Percentiles rank a stretch among this genome's conserved stretches.
Evolutionary conservation across 805 yeast species (phyloP).

Genomic region (Pichia kluyveri): DNA sequence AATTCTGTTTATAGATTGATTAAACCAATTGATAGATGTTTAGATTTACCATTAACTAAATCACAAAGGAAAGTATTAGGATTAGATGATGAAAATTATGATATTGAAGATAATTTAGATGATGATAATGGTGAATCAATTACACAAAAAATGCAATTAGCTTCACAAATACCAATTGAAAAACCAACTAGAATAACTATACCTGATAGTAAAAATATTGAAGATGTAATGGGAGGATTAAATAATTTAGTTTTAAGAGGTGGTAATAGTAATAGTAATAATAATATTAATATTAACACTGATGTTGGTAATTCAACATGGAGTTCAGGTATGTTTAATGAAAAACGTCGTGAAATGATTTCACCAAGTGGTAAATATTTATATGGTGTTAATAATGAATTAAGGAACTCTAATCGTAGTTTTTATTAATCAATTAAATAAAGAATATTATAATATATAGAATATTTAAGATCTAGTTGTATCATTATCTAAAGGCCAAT

Average conservation of each 20-base stretch:
- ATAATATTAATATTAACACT: too few species aligned
- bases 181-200: slow-evolving; percentile 1
- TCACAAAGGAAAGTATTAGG: slow-evolving; percentile 40
- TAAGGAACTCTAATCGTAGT: not conserved
- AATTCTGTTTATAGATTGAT: slow-evolving; percentile 20
- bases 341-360: not conserved
- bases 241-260: not conserved
- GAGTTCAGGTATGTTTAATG: slow-evolving; percentile 1
- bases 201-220: slow-evolving; percentile 1
- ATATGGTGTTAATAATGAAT: slow-evolving; percentile 1
- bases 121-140: not conserved
- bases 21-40: slow-evolving; percentile 40
- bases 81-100: slow-evolving; percentile 16
- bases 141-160: not conserved
- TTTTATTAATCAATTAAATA: not conserved
- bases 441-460: not conserved
- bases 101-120: not conserved
- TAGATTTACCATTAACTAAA: slow-evolving; percentile 39
- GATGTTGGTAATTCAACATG: not conserved
- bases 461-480: not conserved
- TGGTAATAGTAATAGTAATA: not conserved
- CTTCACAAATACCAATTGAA: not conserved
- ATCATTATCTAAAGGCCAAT: slow-evolving; percentile 47
- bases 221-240: slow-evolving; percentile 6
- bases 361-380: slow-evolving; percentile 5